Evolutionary conservation across 805 yeast genomes (phyloP), one percentile per base, ranked within the genome.

Genomic region (Kodamaea hsintzibuensis): DNA sequence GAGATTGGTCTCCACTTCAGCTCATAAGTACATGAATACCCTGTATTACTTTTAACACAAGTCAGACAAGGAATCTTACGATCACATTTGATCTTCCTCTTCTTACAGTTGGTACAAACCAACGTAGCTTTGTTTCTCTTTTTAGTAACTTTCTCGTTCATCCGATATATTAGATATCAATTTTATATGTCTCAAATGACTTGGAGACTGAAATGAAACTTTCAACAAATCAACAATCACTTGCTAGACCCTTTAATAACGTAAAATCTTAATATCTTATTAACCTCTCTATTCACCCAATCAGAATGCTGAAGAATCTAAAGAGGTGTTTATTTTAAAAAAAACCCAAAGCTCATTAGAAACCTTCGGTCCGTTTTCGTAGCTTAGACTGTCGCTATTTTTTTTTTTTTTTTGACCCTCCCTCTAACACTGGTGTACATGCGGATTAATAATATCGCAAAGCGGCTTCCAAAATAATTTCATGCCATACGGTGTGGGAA

Each of bases 1-100:
- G 52, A 50, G 12, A 52, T 45, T 16, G 55, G 51, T n/a, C 49
- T 35, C 61, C 60, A 58, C 33, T 56, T 58, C 19, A 60, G 47
- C 30, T 66, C 69, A 42, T 66, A 66, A 9, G 55, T 49, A 37
- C 70, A 66, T 10, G 58, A 49, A 38, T 53, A 53, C 7, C 60
- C 60, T 14, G 55, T 49, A 42, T 63, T 59, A 44, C 60, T 54
- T 48, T 60, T 60, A 18, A 64, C 60, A 48, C 71, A 67, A 22
- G 67, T 60, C n/a, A 62, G 60, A 42, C 71, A 67, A 1, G 71
- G 71, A 42, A 56, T 43, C 14, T 58, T 55, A 38, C 66, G 59
- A 54, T 72, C 73, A 56, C 76, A 72, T 48, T 65, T 69, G 57
- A 71, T 64, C 56, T 72, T 72, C 43, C 67, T 62, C 43, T 62